Percentiles rank a stretch among this genome's conserved stretches.
Evolutionary conservation across 2,329 filamentous ascomycete genomes (phyloP).

Genomic region (Ceratocystis ficicola): DNA sequence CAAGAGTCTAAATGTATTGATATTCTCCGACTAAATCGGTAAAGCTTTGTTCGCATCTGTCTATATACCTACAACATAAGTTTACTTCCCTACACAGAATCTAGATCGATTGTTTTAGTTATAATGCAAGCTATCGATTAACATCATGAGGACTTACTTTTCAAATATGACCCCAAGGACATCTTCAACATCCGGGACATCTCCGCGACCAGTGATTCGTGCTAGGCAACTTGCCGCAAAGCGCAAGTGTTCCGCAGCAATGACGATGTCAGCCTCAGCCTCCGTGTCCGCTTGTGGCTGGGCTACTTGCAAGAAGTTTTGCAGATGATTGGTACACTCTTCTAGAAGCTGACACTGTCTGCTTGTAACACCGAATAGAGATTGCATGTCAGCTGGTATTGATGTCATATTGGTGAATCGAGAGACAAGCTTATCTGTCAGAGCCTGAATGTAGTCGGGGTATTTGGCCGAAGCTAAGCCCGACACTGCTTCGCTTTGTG

Average conservation of each 20-base stretch:
- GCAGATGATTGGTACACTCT: constrained; percentile 58
- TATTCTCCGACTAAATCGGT: not conserved
- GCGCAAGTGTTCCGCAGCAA: constrained; percentile 80
- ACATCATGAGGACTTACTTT: constrained; percentile 50
- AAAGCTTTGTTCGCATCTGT: not conserved
- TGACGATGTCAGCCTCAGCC: constrained; percentile 63
- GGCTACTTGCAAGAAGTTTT: constrained; percentile 57
- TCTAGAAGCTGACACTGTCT: constrained; percentile 73
- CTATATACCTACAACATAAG: not conserved
- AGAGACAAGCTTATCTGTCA: constrained; percentile 54
- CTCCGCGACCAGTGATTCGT: constrained; percentile 74
- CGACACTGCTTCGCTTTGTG: constrained; percentile 40
- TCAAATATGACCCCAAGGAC: constrained; percentile 95
- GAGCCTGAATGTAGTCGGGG: constrained; percentile 53
- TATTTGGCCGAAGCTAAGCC: constrained; percentile 30
- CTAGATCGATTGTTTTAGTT: constrained; percentile 28
- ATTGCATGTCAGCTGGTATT: constrained; percentile 59
- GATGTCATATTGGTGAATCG: constrained; percentile 61
- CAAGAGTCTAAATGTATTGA: not conserved
- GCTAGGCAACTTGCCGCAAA: constrained; percentile 69
- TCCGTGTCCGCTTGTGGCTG: constrained; percentile 28
- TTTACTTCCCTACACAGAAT: constrained; percentile 45
- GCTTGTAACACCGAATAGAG: constrained; percentile 80
- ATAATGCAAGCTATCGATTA: not conserved
- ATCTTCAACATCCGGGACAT: constrained; percentile 83